These are phyloP conservation scores for Penicillium sp. DNA, from an alignment of 2,329 filamentous ascomycete genomes.

Conservation along the genomic window DNA sequence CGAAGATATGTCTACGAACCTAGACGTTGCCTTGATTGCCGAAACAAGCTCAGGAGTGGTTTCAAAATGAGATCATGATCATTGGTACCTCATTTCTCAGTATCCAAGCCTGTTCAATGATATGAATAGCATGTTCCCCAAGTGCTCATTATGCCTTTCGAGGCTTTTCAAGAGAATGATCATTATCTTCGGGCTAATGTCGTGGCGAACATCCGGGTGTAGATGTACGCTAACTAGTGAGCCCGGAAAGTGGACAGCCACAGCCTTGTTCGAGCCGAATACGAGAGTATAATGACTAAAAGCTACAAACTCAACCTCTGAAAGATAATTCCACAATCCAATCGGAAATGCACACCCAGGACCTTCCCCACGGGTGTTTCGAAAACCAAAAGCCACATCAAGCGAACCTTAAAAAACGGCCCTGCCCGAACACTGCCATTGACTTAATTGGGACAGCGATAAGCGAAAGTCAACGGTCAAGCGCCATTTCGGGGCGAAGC, in stretches of 20 bases:
- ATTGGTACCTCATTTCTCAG: no score
- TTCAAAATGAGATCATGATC: no score
- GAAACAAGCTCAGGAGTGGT: no score
- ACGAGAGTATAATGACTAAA: background rate
- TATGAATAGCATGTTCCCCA: no score
- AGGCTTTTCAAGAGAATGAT: no score
- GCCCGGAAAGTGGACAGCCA: background rate
- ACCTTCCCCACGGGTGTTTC: background rate
- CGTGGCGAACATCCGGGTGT: no score
- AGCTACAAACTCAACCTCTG: background rate
- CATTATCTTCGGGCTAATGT: no score
- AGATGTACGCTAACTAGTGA: background rate
- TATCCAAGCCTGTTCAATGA: no score
- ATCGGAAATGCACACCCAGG: background rate
- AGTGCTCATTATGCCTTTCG: no score
- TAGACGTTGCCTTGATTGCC: no score
- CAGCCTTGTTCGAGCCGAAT: background rate
- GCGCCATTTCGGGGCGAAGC: background rate
- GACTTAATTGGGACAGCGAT: background rate
- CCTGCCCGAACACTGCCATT: background rate
- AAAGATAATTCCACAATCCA: background rate
- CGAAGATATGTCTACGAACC: no score
- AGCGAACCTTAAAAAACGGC: background rate
- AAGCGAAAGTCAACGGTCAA: background rate
- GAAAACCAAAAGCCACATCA: background rate